Evolutionary conservation across 306 rosid genomes (phyloP).

Genomic region (Inga oerstediana): DNA sequence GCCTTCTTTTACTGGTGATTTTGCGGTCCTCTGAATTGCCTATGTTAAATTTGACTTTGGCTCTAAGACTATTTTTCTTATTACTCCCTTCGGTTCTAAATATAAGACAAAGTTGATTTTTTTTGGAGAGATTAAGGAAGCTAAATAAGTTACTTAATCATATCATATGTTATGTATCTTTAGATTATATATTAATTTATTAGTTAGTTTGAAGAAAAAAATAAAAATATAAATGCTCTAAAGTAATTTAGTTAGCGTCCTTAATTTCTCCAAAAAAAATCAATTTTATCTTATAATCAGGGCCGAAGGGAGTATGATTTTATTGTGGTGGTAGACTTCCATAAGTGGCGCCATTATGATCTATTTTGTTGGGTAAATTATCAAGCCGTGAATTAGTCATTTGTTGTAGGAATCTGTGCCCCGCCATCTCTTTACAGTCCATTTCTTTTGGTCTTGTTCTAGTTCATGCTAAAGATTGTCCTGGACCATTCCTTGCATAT

Average conservation of each 20-base stretch:
- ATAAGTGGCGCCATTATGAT: background rate
- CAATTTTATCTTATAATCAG: too few relatives aligned
- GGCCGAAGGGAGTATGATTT: background rate
- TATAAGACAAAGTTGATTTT: too few relatives aligned
- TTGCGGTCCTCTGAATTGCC: slow-evolving; percentile 21
- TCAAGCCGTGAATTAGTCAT: background rate
- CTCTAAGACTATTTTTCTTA: background rate
- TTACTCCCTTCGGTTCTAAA: background rate
- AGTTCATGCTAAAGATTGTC: background rate
- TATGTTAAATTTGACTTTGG: background rate
- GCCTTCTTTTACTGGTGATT: slow-evolving; percentile 4
- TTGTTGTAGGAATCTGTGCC: background rate
- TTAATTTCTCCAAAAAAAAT: too few relatives aligned
- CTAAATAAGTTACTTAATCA: too few relatives aligned
- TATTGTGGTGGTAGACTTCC: background rate
- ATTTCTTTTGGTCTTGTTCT: background rate
- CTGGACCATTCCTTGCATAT: background rate
- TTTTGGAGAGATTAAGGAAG: too few relatives aligned
- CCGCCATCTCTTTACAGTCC: background rate
- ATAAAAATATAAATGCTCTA: too few relatives aligned
- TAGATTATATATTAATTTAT: too few relatives aligned
- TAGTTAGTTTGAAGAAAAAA: too few relatives aligned
- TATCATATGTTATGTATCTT: too few relatives aligned
- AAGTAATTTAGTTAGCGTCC: too few relatives aligned
- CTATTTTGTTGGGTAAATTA: background rate